These are phyloP conservation scores for Sonneratia alba DNA, from an alignment of 345 rosid species.

Conservation along the genomic window DNA sequence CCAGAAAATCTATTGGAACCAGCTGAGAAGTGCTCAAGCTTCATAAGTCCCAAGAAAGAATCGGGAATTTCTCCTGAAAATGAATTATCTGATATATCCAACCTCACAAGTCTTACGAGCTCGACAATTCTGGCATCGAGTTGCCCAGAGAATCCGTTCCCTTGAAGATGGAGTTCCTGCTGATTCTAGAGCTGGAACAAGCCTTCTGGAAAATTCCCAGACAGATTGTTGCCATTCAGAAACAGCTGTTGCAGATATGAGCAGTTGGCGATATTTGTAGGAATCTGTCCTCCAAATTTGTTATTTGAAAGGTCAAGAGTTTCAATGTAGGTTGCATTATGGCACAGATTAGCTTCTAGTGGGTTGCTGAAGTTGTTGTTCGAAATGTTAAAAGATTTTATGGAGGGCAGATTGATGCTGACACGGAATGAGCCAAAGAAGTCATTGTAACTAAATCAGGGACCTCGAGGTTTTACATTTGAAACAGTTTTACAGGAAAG, in stretches of 20 bases:
- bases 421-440: conserved; percentile 36
- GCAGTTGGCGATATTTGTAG: conserved; percentile 38
- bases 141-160: conserved; percentile 6
- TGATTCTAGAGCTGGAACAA: conserved; percentile 18
- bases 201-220: conserved; percentile 39
- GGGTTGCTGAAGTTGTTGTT: conserved; percentile 34
- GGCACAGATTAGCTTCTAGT: conserved; percentile 42
- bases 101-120: conserved; percentile 1
- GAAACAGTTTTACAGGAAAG: conserved; percentile 48
- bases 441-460: conserved; percentile 52
- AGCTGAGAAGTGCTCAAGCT: conserved; percentile 12
- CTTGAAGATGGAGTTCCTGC: conserved; percentile 3
- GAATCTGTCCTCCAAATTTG: conserved; percentile 44
- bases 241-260: conserved; percentile 33
- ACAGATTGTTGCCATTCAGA: conserved; percentile 55
- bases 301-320: conserved; percentile 34
- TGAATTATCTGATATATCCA: conserved; percentile 11
- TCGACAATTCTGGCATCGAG: conserved; percentile 1
- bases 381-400: conserved; percentile 37
- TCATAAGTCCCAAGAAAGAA: conserved; percentile 9
- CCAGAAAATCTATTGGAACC: conserved; percentile 7
- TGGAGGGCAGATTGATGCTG: conserved; percentile 33
- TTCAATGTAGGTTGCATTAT: conserved; percentile 22
- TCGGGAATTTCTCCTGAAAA: conserved; percentile 9
- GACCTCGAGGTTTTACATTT: conserved; percentile 25